Evolutionary conservation across 1,284 basidiomycete species (phyloP), one percentile per base, ranked within the genome.

Genomic region (Leccinum fuscescens): DNA sequence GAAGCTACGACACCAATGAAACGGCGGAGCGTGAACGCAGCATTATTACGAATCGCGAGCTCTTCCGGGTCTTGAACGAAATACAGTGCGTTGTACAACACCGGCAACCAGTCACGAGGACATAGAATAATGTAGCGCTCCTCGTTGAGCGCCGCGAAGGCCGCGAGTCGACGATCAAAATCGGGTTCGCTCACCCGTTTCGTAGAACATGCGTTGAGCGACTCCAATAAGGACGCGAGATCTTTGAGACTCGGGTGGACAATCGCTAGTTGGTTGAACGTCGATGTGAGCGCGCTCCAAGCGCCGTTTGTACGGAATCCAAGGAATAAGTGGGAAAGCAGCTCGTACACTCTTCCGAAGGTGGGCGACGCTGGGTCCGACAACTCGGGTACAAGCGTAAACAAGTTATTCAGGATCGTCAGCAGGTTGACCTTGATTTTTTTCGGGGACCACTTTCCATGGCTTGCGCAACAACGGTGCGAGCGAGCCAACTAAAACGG

Each of bases 31-130:
- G 89, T 78, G 48, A 84, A 84, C 1, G 91, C 86, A 0, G 96
- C 90, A 69, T 89, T 96, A 61, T 84, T 92, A 33, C 97, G 84
- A 56, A 99, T 85, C 1, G 93, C 89, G 37, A 99, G 78, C 72
- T 99, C 97, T 6, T 90, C 88, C 0, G 91, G 85, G 71, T 99
- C 95, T 71, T 94, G 92, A 55, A 98, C 85, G 77, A 89, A 94
- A 77, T 88, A 86, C 22, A 98, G 79, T 75, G 90, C 85, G 72
- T 94, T 94, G 78, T 93, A 86, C 3, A 98, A 75, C 42, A 99
- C 66, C 1, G 94, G 92, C 20, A 89, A 75, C 97, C 96, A 99
- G 54, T 93, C 84, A 1, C 73, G 72, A 14, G 78, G 67, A 0
- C 84, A 79, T 2, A 94, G 70, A 0, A 77, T 72, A 54, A 69